Base-by-base conservation (phyloP, 2,329 filamentous ascomycete genomes). In the Exophiala viscosa region DNA sequence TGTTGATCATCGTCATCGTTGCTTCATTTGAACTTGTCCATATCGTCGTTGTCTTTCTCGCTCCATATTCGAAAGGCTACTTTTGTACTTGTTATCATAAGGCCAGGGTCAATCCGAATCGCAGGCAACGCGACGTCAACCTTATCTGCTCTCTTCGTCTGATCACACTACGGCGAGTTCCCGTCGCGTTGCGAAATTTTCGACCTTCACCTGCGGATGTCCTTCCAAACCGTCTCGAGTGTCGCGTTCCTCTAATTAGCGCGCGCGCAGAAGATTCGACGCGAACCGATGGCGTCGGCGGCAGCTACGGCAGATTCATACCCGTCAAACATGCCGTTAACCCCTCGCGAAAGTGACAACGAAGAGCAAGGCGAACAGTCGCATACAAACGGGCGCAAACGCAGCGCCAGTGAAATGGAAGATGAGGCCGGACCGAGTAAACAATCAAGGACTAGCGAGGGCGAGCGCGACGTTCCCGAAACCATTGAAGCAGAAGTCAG, bases 321-420 rank as follows among this genome's bases (percentile, higher is more conserved):
- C 38, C 39, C 28, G 6, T 42, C 48, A 15, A 54, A 45, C 28
- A 40, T 54, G 46, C 45, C 55, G 8, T 44, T 48, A 14, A 50
- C 40, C 1, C 41, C 41, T 11, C 15, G 41, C 15, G 52, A 50
- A 8, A 52, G 45, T 47, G 46, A 53, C 14, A 45, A 28, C 39
- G 54, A 50, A 39, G 41, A 31, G 10, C 28, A 13, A 18, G 41
- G 7, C 38, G 34, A 52, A 35, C 28, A 40, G 14, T 11, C 45
- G 13, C 42, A 43, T 23, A 51, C 54, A 41, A 36, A 40, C 14
- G 47, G 50, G 18, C 48, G 54, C 28, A 60, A 60, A 31, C 57
- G 57, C 39, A 54, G 43, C n/a, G 57, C 57, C 7, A 49, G 45
- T 20, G 57, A 60, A 40, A 57, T 57, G 52, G 54, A 57, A 41